Evolutionary conservation across 371 early-diverging fungal species (phyloP).

Genomic region (Mortierella sp.): DNA sequence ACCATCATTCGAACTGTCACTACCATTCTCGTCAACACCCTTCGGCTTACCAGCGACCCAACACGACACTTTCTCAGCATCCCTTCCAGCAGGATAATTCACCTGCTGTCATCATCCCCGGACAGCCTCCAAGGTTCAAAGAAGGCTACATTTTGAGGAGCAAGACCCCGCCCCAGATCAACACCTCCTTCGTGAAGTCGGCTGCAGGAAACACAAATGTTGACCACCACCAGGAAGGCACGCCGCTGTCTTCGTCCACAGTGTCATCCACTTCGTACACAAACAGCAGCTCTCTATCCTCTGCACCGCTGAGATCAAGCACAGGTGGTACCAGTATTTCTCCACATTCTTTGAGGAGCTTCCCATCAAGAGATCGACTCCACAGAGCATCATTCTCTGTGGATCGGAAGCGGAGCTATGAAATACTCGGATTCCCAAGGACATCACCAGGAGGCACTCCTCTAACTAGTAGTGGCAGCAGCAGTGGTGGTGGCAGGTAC

Average conservation of each 20-base stretch:
- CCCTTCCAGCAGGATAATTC: background rate
- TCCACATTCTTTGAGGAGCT: slow-evolving; percentile 9
- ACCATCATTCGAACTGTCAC: too few relatives aligned
- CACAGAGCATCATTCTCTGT: background rate
- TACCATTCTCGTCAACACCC: slow-evolving; percentile 1
- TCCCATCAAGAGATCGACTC: slow-evolving; percentile 18
- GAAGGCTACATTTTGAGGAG: slow-evolving; percentile 17
- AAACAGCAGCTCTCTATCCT: slow-evolving; percentile 1
- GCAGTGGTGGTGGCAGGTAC: background rate
- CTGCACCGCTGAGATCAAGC: slow-evolving; percentile 8
- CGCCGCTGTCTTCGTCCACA: background rate
- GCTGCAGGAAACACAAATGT: too few relatives aligned
- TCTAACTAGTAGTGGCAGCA: background rate
- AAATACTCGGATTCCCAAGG: background rate
- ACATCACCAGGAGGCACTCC: background rate
- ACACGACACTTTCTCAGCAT: background rate
- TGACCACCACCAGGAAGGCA: background rate
- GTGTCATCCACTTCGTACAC: background rate
- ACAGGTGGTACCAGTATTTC: slow-evolving; percentile 3
- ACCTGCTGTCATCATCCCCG: background rate
- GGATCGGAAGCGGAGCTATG: background rate
- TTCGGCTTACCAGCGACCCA: background rate
- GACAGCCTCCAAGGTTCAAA: slow-evolving; percentile 17
- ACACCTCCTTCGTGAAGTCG: slow-evolving; percentile 9
- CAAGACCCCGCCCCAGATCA: slow-evolving; percentile 22